These are phyloP conservation scores for Scedosporium boydii DNA, from an alignment of 2,329 filamentous ascomycete species.

Conservation along the genomic window DNA sequence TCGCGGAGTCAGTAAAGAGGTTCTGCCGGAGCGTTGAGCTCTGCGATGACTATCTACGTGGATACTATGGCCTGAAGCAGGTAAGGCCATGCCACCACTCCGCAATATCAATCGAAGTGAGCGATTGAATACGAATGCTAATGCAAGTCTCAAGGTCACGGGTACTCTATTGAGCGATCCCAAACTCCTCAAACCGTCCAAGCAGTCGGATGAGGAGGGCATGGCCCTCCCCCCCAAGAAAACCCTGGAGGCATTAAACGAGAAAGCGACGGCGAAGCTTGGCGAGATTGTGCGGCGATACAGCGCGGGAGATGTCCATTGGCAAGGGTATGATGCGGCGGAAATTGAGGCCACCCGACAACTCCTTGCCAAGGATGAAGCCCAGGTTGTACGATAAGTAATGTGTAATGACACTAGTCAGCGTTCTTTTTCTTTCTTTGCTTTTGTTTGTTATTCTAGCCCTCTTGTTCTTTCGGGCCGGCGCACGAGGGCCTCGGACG, in stretches of 20 bases:
- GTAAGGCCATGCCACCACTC: conserved; percentile 31
- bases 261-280: conserved; percentile 64
- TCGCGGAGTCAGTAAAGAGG: conserved; percentile 68
- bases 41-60: conserved; percentile 84
- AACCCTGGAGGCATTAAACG: conserved; percentile 59
- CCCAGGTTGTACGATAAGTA: conserved; percentile 30
- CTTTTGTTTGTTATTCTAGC: not conserved
- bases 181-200: conserved; percentile 28
- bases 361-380: conserved; percentile 48
- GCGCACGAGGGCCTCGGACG: not conserved
- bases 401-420: not conserved
- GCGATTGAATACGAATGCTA: not conserved
- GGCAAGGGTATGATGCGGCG: conserved; percentile 62
- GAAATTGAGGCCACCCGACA: conserved; percentile 65
- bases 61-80: conserved; percentile 84
- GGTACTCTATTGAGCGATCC: conserved; percentile 36
- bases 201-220: conserved; percentile 36
- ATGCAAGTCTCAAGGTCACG: conserved; percentile 32
- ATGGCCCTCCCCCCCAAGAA: conserved; percentile 44
- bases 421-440: not conserved
- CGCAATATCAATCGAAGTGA: not conserved
- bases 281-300: conserved; percentile 64
- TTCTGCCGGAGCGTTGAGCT: conserved; percentile 89
- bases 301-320: conserved; percentile 50
- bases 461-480: not conserved